Base-by-base conservation (phyloP, 345 rosid genomes). In the Gossypium raimondii region DNA sequence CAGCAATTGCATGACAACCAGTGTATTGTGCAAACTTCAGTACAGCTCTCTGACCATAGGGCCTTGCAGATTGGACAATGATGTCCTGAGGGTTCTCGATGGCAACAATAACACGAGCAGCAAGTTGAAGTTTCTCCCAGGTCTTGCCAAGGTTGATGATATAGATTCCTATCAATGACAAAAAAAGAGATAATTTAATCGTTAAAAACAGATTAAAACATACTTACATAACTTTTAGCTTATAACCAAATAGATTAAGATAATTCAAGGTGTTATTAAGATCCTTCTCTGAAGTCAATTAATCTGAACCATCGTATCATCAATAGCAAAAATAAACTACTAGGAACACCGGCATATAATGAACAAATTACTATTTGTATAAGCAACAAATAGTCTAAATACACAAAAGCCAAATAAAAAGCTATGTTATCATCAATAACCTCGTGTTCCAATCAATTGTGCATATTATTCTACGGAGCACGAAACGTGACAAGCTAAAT, bases 1-100 rank as follows among this genome's bases (percentile, higher is more conserved):
- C 98, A 70, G 98, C 98, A 83, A 94, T 92, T 1, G 98, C 98
- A 70, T 94, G 89, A n/a, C 89, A 90, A 69, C 97, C 94, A n/a
- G 97, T 92, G 89, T 90, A 85, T 27, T 94, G 97, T 1, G 98
- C 97, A 73, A 94, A 94, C 84, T 92, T 94, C 62, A 94, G 53
- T 0, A 94, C 97, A 73, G 98, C 98, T 66, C 97, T 87, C 87
- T 94, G 98, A 70, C 98, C 98, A 79, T 94, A 94, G 0, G 98
- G 98, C 81, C 98, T 88, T 16, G 98, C 98, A 2, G 97, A 92
- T 78, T 94, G 98, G 7, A 94, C 98, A 82, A 94, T 94, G 38
- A 94, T 94, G 77, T 92, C 97, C 71, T 89, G 84, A 0, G 98
- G 98, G 78, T 89, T 90, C 79, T 94, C 98, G 11, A 94, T 90